These are phyloP conservation scores for Chenopodium quinoa DNA, from an alignment of 148 eudicot species.

Conservation along the genomic window DNA sequence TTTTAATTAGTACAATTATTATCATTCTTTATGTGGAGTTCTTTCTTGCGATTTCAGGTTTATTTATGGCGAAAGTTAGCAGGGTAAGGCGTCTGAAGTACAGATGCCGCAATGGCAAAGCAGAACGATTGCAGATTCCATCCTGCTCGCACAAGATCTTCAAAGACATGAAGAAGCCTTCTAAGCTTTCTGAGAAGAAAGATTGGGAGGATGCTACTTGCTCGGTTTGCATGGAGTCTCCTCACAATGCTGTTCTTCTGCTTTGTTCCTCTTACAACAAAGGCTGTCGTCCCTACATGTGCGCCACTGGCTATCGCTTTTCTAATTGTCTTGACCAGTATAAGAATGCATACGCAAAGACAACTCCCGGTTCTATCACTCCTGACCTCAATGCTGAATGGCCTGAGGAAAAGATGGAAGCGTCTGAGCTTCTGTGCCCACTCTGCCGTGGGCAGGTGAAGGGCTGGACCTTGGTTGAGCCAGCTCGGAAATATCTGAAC, in stretches of 20 bases:
- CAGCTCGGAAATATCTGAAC: slow-evolving; percentile 61
- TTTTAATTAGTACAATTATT: not conserved
- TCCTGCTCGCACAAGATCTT: slow-evolving; percentile 44
- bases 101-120: slow-evolving; percentile 27
- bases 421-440: slow-evolving; percentile 63
- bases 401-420: slow-evolving; percentile 32
- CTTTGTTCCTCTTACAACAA: slow-evolving; percentile 54
- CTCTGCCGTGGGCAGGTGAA: slow-evolving; percentile 91
- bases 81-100: slow-evolving; percentile 41
- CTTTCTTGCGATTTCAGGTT: slow-evolving; percentile 34
- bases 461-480: slow-evolving; percentile 79
- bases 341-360: slow-evolving; percentile 49
- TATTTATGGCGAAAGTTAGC: slow-evolving; percentile 56
- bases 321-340: slow-evolving; percentile 61
- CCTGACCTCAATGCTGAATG: slow-evolving; percentile 21
- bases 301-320: slow-evolving; percentile 49
- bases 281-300: slow-evolving; percentile 70
- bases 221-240: slow-evolving; percentile 56
- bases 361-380: slow-evolving; percentile 24
- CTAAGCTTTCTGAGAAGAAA: slow-evolving; percentile 36
- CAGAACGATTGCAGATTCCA: slow-evolving; percentile 27
- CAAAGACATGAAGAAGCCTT: slow-evolving; percentile 37
- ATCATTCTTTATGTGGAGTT: slow-evolving; percentile 13
- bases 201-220: slow-evolving; percentile 55
- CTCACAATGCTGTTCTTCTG: slow-evolving; percentile 60